Percentiles rank a stretch among this genome's conserved stretches.
Evolutionary conservation across 768 basidiomycete genomes (phyloP).

Genomic region (Suillus plorans): DNA sequence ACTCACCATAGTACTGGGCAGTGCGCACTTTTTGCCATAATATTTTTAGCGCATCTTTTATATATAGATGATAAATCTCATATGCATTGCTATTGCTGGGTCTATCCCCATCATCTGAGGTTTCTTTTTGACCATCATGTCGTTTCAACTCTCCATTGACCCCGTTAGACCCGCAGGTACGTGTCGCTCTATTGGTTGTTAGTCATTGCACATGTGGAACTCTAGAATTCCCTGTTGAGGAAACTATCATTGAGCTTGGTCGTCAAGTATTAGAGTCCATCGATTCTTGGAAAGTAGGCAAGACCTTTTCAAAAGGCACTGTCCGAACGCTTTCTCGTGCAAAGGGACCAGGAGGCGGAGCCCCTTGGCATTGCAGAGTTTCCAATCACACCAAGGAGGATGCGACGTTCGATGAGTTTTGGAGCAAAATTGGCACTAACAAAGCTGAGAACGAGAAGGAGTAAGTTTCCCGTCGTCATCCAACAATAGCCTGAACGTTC

Average conservation of each 20-base stretch:
- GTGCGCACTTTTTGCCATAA: slow-evolving; percentile 15
- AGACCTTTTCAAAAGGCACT: slow-evolving; percentile 49
- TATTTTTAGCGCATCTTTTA: slow-evolving; percentile 12
- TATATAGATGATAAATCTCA: neutral
- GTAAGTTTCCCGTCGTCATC: slow-evolving; percentile 36
- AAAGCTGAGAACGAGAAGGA: slow-evolving; percentile 70
- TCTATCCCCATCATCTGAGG: neutral
- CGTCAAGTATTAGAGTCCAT: slow-evolving; percentile 57
- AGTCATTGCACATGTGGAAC: neutral
- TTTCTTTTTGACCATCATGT: slow-evolving; percentile 23
- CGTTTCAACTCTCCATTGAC: slow-evolving; percentile 39
- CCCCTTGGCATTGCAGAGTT: slow-evolving; percentile 66
- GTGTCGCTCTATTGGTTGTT: slow-evolving; percentile 4
- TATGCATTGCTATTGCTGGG: neutral
- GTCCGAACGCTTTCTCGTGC: slow-evolving; percentile 57
- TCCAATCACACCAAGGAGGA: slow-evolving; percentile 68
- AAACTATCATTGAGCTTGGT: slow-evolving; percentile 52
- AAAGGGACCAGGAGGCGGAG: slow-evolving; percentile 54
- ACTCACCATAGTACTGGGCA: neutral
- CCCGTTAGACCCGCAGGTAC: slow-evolving; percentile 40
- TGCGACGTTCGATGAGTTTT: slow-evolving; percentile 70
- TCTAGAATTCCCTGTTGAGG: slow-evolving; percentile 63
- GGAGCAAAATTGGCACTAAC: slow-evolving; percentile 64
- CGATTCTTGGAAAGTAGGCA: slow-evolving; percentile 65
- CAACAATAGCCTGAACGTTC: slow-evolving; percentile 1